phyloP scores from a whole-genome alignment of 371 early-diverging fungal genomes.

The Rhizopus arrhizus region DNA sequence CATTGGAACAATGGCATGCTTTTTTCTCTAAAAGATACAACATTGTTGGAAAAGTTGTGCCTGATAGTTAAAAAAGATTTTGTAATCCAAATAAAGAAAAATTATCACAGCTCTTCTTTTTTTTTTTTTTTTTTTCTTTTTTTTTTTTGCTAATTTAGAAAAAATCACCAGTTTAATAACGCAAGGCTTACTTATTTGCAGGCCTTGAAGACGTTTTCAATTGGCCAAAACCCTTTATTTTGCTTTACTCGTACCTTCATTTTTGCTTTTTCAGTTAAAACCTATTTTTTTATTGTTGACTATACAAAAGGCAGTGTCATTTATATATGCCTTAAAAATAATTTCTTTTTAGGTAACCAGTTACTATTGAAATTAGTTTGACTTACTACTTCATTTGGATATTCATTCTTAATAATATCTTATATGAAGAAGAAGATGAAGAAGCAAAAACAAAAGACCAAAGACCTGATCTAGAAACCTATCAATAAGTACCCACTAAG shows the following conservation, averaged over 20 bases:
- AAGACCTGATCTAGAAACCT: no score
- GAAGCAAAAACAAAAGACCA: neutral
- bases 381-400: slow-evolving; percentile 34
- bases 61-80: slow-evolving; percentile 25
- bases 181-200: slow-evolving; percentile 36
- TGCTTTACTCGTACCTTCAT: slow-evolving; percentile 38
- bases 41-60: slow-evolving; percentile 67
- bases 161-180: slow-evolving; percentile 30
- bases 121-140: slow-evolving; percentile 8
- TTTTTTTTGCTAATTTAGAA: neutral
- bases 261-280: neutral
- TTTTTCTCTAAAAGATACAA: slow-evolving; percentile 79
- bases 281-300: slow-evolving; percentile 28
- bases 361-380: slow-evolving; percentile 38
- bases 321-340: slow-evolving; percentile 41
- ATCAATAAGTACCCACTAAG: slow-evolving; percentile 33
- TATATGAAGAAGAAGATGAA: neutral
- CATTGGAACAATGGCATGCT: slow-evolving; percentile 76
- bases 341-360: slow-evolving; percentile 40
- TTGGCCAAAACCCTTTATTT: slow-evolving; percentile 45
- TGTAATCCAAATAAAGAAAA: neutral
- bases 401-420: slow-evolving; percentile 36
- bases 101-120: neutral
- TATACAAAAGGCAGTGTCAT: slow-evolving; percentile 39
- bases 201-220: slow-evolving; percentile 41